Evolutionary conservation across 2,329 filamentous ascomycete genomes (phyloP).

Genomic region (Fusarium bactridioides): DNA sequence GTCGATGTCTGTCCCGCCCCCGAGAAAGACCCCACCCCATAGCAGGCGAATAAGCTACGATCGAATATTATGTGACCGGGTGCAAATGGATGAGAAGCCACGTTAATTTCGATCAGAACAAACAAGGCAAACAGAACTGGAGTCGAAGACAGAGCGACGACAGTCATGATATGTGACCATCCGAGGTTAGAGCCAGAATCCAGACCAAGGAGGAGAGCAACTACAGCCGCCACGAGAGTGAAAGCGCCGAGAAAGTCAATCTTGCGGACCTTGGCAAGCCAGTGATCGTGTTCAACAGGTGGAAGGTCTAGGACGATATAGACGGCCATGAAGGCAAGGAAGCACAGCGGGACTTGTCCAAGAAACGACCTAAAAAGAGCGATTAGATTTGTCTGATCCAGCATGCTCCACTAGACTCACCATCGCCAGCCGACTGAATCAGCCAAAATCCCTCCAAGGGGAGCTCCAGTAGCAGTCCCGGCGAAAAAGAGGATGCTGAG

Average conservation of each 20-base stretch:
- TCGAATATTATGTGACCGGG: constrained; percentile 78
- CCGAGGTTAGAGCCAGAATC: constrained; percentile 77
- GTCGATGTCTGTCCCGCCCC: constrained; percentile 64
- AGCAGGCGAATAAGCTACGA: constrained; percentile 70
- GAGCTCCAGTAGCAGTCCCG: constrained; percentile 74
- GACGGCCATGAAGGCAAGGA: constrained; percentile 71
- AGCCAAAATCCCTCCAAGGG: constrained; percentile 74
- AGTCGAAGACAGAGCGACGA: constrained; percentile 64
- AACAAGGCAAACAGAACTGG: constrained; percentile 71
- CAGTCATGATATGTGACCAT: constrained; percentile 67
- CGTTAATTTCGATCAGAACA: constrained; percentile 70
- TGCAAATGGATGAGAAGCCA: constrained; percentile 77
- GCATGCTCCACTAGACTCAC: constrained; percentile 48
- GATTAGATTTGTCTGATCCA: not conserved
- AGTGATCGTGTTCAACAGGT: constrained; percentile 66
- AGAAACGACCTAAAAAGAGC: constrained; percentile 67
- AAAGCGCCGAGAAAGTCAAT: constrained; percentile 79
- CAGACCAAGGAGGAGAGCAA: constrained; percentile 72
- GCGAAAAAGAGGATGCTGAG: constrained; percentile 76
- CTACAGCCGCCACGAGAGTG: constrained; percentile 70
- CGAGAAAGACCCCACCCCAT: constrained; percentile 76
- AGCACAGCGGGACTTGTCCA: constrained; percentile 72
- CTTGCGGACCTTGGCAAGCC: constrained; percentile 69
- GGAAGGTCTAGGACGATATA: constrained; percentile 70
- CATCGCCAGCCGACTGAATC: constrained; percentile 80